Conservation (phyloP, 257 asterid species). For the Agastache rugosa region DNA sequence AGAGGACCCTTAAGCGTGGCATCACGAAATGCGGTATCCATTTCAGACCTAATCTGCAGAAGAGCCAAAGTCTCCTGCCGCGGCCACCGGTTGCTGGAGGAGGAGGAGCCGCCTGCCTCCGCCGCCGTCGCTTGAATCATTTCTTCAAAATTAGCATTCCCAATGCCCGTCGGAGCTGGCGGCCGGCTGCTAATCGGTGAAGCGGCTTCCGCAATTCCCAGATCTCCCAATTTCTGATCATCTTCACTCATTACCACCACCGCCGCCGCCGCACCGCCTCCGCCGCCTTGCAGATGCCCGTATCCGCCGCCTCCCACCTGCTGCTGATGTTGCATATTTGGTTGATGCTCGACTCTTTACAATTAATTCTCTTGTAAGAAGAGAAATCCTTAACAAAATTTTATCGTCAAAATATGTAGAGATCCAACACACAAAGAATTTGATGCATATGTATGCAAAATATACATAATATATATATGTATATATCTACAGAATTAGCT, state of each 20-base stretch:
- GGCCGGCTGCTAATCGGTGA: conserved; percentile 54
- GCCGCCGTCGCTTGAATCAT: conserved; percentile 37
- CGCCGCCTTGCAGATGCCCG: conserved; percentile 4
- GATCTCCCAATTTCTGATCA: conserved; percentile 45
- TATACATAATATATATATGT: not conserved
- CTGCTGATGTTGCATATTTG: conserved; percentile 37
- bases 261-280: not conserved
- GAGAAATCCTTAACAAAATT: not conserved
- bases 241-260: conserved; percentile 30
- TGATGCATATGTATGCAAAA: not conserved
- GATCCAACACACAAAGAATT: conserved; percentile 1
- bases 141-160: conserved; percentile 42
- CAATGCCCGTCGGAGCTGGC: conserved; percentile 37
- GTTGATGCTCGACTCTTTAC: not conserved
- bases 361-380: too few species aligned
- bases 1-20: conserved; percentile 52
- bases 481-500: conserved; percentile 8
- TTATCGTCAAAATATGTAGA: not conserved
- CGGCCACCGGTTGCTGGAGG: conserved; percentile 52
- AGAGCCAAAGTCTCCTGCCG: conserved; percentile 53
- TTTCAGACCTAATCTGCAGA: conserved; percentile 47
- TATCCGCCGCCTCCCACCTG: conserved; percentile 2
- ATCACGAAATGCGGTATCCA: conserved; percentile 52
- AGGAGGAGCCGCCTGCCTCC: conserved; percentile 27
- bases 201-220: conserved; percentile 48